Evolutionary conservation across 768 basidiomycete species (phyloP).

Genomic region (Inosperma sp.): DNA sequence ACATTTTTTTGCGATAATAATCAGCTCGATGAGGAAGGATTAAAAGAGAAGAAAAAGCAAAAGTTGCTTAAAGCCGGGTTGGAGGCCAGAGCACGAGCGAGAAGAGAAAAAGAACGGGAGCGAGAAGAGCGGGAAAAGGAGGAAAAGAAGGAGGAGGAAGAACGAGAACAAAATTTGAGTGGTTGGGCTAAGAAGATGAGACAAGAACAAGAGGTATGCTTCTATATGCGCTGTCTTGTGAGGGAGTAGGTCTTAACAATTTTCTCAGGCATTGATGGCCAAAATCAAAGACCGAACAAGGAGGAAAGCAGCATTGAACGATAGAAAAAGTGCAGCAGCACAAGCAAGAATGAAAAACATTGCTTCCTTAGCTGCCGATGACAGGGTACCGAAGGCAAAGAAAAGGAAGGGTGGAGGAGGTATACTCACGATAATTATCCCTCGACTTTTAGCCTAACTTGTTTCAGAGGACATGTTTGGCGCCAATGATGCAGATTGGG

Average conservation of each 20-base stretch:
- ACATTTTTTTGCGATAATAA: not conserved
- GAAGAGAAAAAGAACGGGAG: constrained; percentile 86
- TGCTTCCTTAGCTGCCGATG: constrained; percentile 85
- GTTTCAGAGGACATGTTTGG: constrained; percentile 88
- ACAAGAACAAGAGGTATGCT: constrained; percentile 70
- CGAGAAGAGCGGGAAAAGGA: constrained; percentile 63
- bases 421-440: constrained; percentile 28
- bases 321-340: constrained; percentile 91
- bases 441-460: not conserved
- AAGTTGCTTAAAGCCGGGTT: constrained; percentile 89
- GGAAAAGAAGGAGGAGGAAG: constrained; percentile 74
- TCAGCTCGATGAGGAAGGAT: constrained; percentile 80
- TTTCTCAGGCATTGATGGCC: constrained; percentile 62
- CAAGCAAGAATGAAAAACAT: constrained; percentile 97
- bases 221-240: constrained; percentile 1
- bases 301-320: constrained; percentile 74
- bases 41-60: constrained; percentile 95
- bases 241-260: too few species aligned
- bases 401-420: constrained; percentile 80
- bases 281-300: constrained; percentile 83
- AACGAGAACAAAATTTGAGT: constrained; percentile 62
- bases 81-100: constrained; percentile 80
- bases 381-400: constrained; percentile 68
- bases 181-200: constrained; percentile 75
- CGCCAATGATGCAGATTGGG: constrained; percentile 94